Evolutionary conservation across 306 rosid genomes (phyloP), one percentile per base, ranked within the genome.

Genomic region (Sophora flavescens): DNA sequence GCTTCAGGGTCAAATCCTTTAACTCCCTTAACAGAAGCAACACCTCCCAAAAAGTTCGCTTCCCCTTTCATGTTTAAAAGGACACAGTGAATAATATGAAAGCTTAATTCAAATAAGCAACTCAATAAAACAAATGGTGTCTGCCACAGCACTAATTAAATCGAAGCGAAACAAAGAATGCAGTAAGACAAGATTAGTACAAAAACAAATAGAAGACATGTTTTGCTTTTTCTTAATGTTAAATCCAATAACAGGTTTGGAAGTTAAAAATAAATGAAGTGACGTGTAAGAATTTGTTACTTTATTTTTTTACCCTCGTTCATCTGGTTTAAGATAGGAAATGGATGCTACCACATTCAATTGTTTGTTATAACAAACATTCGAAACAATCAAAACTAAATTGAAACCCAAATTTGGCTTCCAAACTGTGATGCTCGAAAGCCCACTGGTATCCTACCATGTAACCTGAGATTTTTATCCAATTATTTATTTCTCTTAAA

Each of bases 21-120:
- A 52, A 95, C 91, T 68, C 92, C 97, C 76, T 92, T 95, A 63
- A 86, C 90, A 76, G 92, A 78, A 66, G 98, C 98, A 63, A 95
- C 98, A 47, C 97, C 98, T 70, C 98, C 98, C 86, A 95, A 84
- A 82, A 95, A 95, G 66, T 90, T 95, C 4, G 93, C 98, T 77
- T 95, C 98, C 6, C 98, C 98, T 95, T 57, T 77, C 63, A 82
- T 66, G 76, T 80, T 85, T 77, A 51, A 78, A 70, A 78, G 68
- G 54, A 52, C 28, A 32, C 51, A 83, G 70, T 33, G 73, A 79
- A 71, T 59, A 50, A 26, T 32, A 65, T 22, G 52, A 51, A 80
- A 58, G 79, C 58, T 74, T 57, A 70, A 39, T 63, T 63, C 63
- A 81, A 72, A 47, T 63, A 41, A 38, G 67, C 52, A 78, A 32